Conservation (phyloP, 495 filamentous ascomycete species). For the Niebla homalea region DNA sequence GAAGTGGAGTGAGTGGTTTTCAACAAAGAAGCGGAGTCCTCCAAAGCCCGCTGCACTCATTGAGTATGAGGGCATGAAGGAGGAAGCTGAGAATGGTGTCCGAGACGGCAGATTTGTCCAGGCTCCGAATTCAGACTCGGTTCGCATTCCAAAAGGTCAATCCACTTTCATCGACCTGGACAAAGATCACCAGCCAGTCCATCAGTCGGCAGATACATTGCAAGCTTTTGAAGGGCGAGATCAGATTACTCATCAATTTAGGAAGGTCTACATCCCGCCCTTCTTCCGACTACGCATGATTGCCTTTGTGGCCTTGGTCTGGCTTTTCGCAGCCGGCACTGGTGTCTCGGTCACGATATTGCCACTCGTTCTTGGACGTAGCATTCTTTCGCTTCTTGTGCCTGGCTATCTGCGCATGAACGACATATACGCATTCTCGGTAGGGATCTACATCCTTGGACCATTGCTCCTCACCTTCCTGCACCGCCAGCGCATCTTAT, state of each 20-base stretch:
- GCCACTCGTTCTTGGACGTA: conserved; percentile 72
- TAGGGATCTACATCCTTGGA: conserved; percentile 69
- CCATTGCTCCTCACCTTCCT: conserved; percentile 43
- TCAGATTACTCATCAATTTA: conserved; percentile 45
- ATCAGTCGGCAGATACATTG: conserved; percentile 45
- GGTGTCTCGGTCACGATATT: conserved; percentile 83
- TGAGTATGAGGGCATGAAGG: background rate
- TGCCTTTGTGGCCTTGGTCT: conserved; percentile 78
- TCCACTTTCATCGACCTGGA: conserved; percentile 71
- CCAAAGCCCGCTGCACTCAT: background rate
- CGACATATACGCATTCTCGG: conserved; percentile 91
- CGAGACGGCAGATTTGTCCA: conserved; percentile 77
- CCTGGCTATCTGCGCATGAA: conserved; percentile 60
- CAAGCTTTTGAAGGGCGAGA: conserved; percentile 50
- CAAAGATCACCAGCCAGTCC: conserved; percentile 51
- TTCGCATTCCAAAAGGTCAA: conserved; percentile 76
- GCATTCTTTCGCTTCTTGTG: conserved; percentile 54
- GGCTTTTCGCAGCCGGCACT: conserved; percentile 85
- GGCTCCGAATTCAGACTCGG: conserved; percentile 81
- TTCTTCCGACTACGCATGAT: conserved; percentile 68
- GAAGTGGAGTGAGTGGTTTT: conserved; percentile 40
- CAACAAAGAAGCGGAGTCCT: conserved; percentile 36
- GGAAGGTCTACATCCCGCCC: conserved; percentile 81
- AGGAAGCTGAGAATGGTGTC: conserved; percentile 36
- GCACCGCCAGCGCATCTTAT: conserved; percentile 27